Percentiles rank a stretch among this genome's conserved stretches.
Evolutionary conservation across 352 stramenopile species (phyloP).

Genomic region (Globisporangium alternatum): DNA sequence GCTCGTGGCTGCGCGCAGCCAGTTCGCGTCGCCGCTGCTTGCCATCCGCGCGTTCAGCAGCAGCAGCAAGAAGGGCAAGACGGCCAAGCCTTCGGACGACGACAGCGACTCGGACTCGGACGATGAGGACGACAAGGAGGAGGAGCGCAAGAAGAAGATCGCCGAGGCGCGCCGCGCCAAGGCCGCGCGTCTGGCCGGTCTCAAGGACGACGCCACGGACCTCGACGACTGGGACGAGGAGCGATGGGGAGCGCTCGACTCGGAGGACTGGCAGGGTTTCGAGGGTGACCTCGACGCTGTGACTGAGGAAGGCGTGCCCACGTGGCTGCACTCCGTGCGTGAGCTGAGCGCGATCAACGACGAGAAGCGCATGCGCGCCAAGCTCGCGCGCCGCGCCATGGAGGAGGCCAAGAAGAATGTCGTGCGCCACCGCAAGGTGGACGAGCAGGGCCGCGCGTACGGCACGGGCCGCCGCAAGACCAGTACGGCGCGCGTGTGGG

Average conservation of each 20-base stretch:
- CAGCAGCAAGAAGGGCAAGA: constrained; percentile 19
- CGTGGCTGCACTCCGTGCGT: constrained; percentile 79
- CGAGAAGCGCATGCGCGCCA: constrained; percentile 64
- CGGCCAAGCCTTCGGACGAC: constrained; percentile 10
- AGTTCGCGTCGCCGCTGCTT: constrained; percentile 12
- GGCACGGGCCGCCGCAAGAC: constrained; percentile 93
- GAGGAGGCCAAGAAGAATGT: constrained; percentile 77
- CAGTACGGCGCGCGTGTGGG: constrained; percentile 92
- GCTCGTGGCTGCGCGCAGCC: constrained; percentile 12
- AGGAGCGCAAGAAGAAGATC: constrained; percentile 14
- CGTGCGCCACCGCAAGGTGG: constrained; percentile 61
- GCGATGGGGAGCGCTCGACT: constrained; percentile 60
- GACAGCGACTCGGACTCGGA: constrained; percentile 23
- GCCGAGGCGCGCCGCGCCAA: constrained; percentile 19
- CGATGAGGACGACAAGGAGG: constrained; percentile 27
- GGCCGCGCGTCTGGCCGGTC: constrained; percentile 18
- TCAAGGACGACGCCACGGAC: constrained; percentile 39
- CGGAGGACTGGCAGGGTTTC: constrained; percentile 79
- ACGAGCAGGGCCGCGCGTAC: constrained; percentile 82
- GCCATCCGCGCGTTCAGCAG: constrained; percentile 30
- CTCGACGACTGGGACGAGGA: constrained; percentile 61
- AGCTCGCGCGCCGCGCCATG: constrained; percentile 59
- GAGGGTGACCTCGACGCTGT: constrained; percentile 73
- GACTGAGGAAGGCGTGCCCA: constrained; percentile 74
- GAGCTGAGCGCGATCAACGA: constrained; percentile 62